Evolutionary conservation across 495 filamentous ascomycete species (phyloP).

Genomic region (Cairneyella variabilis): DNA sequence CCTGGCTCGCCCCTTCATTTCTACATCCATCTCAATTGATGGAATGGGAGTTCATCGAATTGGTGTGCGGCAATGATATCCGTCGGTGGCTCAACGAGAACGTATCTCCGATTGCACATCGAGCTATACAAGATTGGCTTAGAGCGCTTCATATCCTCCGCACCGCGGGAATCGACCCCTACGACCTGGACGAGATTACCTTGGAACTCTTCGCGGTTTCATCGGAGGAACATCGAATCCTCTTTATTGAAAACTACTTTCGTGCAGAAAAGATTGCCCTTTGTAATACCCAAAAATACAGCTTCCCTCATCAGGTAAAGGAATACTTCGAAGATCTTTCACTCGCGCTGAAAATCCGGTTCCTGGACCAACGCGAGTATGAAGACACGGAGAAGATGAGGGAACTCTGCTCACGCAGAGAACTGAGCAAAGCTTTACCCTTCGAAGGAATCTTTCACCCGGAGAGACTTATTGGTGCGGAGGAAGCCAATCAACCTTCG

Average conservation of each 20-base stretch:
- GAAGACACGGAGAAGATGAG: no score
- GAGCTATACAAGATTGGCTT: constrained; percentile 1
- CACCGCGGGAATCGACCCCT: constrained; percentile 5
- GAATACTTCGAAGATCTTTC: no score
- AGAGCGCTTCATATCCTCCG: background rate
- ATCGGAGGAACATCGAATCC: background rate
- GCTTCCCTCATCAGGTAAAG: background rate
- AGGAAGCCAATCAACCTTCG: no score
- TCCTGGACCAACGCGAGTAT: no score
- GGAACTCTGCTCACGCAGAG: no score
- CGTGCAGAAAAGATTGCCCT: background rate
- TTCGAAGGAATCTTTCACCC: no score
- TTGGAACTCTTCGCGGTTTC: constrained; percentile 8
- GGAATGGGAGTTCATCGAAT: constrained; percentile 6
- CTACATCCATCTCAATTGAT: constrained; percentile 9
- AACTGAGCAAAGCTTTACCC: no score
- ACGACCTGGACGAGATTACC: background rate
- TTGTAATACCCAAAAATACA: background rate
- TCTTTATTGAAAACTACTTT: constrained; percentile 8
- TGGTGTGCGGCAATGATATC: constrained; percentile 3
- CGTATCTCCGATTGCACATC: background rate
- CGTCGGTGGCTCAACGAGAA: constrained; percentile 6
- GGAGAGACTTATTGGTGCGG: no score
- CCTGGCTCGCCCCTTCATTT: background rate
- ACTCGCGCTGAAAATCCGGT: no score